These are phyloP conservation scores for Austroboletus festivus DNA, from an alignment of 768 basidiomycete genomes.

Conservation along the genomic window DNA sequence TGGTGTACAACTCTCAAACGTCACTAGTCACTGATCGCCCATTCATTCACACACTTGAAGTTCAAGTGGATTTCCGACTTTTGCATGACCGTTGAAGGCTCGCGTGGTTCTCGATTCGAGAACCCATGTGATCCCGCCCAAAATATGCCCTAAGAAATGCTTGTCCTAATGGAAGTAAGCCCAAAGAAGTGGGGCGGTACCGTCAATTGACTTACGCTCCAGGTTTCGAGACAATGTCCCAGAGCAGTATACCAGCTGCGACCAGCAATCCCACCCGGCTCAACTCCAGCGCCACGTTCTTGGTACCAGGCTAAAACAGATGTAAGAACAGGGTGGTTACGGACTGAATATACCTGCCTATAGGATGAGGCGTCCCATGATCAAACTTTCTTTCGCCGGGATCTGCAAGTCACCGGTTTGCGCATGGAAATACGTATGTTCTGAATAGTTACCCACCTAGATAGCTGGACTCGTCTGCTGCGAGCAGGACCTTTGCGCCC, in stretches of 20 bases:
- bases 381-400: slow-evolving; percentile 42
- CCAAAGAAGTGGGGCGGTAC: background rate
- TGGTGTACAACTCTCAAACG: slow-evolving; percentile 28
- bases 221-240: slow-evolving; percentile 77
- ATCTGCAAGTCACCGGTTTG: slow-evolving; percentile 14
- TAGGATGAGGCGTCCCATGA: slow-evolving; percentile 76
- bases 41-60: too few relatives aligned
- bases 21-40: too few relatives aligned
- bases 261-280: slow-evolving; percentile 49
- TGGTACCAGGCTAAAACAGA: slow-evolving; percentile 75
- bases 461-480: slow-evolving; percentile 66
- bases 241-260: slow-evolving; percentile 83
- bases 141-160: slow-evolving; percentile 67
- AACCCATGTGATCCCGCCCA: slow-evolving; percentile 73
- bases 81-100: slow-evolving; percentile 56
- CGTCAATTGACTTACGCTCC: slow-evolving; percentile 48
- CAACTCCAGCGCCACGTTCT: slow-evolving; percentile 65
- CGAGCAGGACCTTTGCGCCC: slow-evolving; percentile 60
- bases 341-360: slow-evolving; percentile 42
- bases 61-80: slow-evolving; percentile 1
- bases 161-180: slow-evolving; percentile 45
- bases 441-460: slow-evolving; percentile 39
- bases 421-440: background rate
- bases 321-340: slow-evolving; percentile 1
- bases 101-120: slow-evolving; percentile 67